A percentile compares a stretch with the other conserved stretches of the same genome.
Evolutionary conservation across 192 early-diverging fungal species (phyloP).

Genomic region (Coemansia sp.): DNA sequence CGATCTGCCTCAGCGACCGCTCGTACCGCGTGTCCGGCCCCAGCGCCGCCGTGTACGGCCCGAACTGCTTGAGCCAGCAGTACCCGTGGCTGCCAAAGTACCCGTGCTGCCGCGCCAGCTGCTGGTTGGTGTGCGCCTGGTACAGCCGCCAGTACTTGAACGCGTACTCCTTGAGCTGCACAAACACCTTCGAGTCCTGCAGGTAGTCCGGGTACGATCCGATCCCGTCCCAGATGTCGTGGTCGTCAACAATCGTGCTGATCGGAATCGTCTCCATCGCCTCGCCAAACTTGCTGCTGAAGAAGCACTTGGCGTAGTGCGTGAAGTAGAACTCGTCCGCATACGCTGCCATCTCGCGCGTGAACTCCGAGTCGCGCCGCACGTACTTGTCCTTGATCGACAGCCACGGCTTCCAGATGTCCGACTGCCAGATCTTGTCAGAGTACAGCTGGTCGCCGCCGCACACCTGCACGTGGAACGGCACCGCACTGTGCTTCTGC

Average conservation of each 20-base stretch:
- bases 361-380: constrained; percentile 57
- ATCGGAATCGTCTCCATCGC: constrained; percentile 77
- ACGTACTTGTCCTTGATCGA: constrained; percentile 53
- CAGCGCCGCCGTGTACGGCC: constrained; percentile 64
- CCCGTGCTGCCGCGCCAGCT: constrained; percentile 59
- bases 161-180: constrained; percentile 72
- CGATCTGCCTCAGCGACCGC: constrained; percentile 64
- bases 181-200: constrained; percentile 68
- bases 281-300: constrained; percentile 58
- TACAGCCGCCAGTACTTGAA: constrained; percentile 80
- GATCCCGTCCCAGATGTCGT: constrained; percentile 85
- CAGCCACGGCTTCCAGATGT: constrained; percentile 64
- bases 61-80: constrained; percentile 67
- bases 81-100: constrained; percentile 59
- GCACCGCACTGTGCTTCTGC: constrained; percentile 58
- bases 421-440: constrained; percentile 60
- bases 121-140: constrained; percentile 76
- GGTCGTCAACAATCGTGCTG: constrained; percentile 81
- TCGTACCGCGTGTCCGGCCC: constrained; percentile 76
- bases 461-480: constrained; percentile 72
- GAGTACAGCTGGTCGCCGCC: constrained; percentile 77
- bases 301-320: constrained; percentile 67
- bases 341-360: constrained; percentile 56
- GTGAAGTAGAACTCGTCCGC: constrained; percentile 72
- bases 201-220: constrained; percentile 81